These are phyloP conservation scores for Pythium folliculosum DNA, from an alignment of 352 stramenopile genomes.

Conservation along the genomic window DNA sequence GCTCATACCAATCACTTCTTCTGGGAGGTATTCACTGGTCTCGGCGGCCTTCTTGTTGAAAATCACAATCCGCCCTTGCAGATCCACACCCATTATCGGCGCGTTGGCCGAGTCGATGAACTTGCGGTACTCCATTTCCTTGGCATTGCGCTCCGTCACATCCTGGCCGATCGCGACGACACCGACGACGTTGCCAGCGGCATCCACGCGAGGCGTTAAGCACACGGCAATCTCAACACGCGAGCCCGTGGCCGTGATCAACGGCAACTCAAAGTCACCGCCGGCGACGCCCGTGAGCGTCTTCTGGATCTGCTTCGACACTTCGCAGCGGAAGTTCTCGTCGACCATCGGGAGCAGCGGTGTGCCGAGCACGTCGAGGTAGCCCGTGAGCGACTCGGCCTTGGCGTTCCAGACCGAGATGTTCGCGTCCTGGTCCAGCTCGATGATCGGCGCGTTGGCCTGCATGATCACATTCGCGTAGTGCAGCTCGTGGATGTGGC, in stretches of 20 bases:
- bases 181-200: slow-evolving; percentile 40
- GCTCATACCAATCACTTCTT: slow-evolving; percentile 84
- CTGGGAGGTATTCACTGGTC: slow-evolving; percentile 72
- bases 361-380: slow-evolving; percentile 53
- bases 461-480: slow-evolving; percentile 76
- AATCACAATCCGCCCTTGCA: slow-evolving; percentile 49
- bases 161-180: slow-evolving; percentile 69
- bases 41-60: slow-evolving; percentile 86
- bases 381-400: slow-evolving; percentile 56
- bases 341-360: slow-evolving; percentile 55
- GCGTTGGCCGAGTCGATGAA: slow-evolving; percentile 37
- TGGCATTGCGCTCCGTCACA: slow-evolving; percentile 65
- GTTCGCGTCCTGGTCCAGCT: slow-evolving; percentile 70
- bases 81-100: slow-evolving; percentile 47
- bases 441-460: slow-evolving; percentile 78
- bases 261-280: slow-evolving; percentile 51
- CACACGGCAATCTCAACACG: slow-evolving; percentile 61
- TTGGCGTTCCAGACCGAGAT: slow-evolving; percentile 76
- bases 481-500: slow-evolving; percentile 55
- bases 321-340: slow-evolving; percentile 45
- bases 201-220: slow-evolving; percentile 55
- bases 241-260: slow-evolving; percentile 48
- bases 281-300: slow-evolving; percentile 48
- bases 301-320: slow-evolving; percentile 55
- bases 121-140: slow-evolving; percentile 73